Percentiles rank a stretch among this genome's conserved stretches.
These are phyloP conservation scores for Sesbania bispinosa DNA, from an alignment of 306 rosid species.

Conservation along the genomic window DNA sequence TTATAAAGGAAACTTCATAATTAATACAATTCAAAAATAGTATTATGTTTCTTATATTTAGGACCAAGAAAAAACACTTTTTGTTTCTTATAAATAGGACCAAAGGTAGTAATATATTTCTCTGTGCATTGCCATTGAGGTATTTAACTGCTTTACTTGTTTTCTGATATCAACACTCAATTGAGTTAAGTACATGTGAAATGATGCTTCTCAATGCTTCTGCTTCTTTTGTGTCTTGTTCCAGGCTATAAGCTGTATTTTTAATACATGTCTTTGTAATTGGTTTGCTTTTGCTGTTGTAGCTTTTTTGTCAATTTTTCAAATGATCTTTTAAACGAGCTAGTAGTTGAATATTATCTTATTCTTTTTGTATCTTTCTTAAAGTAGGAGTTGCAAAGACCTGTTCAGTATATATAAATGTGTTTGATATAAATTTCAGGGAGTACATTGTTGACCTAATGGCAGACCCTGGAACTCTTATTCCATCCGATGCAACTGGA, in stretches of 20 bases:
- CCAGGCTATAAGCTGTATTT: background rate
- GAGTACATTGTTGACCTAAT: conserved; percentile 95
- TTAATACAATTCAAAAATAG: no score
- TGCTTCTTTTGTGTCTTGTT: conserved; percentile 1
- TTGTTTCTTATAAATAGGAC: no score
- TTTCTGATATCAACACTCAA: conserved; percentile 11
- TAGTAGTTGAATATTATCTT: background rate
- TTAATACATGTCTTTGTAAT: conserved; percentile 4
- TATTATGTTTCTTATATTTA: no score
- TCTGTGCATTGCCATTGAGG: conserved; percentile 10
- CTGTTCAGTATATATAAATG: conserved; percentile 28
- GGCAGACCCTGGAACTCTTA: conserved; percentile 98
- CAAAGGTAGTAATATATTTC: background rate
- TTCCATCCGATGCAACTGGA: conserved; percentile 80
- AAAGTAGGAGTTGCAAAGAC: conserved; percentile 15
- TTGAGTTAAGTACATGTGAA: background rate
- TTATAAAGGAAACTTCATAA: no score
- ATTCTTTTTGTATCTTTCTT: conserved; percentile 9
- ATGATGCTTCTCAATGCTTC: background rate
- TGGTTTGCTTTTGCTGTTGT: conserved; percentile 9
- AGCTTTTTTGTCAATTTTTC: conserved; percentile 5
- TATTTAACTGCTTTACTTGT: conserved; percentile 4
- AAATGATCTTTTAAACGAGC: background rate
- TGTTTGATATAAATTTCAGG: conserved; percentile 65
- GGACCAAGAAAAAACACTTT: no score